Conservation (phyloP, 139 green algal genomes). For the Yamagishiella unicocca region DNA sequence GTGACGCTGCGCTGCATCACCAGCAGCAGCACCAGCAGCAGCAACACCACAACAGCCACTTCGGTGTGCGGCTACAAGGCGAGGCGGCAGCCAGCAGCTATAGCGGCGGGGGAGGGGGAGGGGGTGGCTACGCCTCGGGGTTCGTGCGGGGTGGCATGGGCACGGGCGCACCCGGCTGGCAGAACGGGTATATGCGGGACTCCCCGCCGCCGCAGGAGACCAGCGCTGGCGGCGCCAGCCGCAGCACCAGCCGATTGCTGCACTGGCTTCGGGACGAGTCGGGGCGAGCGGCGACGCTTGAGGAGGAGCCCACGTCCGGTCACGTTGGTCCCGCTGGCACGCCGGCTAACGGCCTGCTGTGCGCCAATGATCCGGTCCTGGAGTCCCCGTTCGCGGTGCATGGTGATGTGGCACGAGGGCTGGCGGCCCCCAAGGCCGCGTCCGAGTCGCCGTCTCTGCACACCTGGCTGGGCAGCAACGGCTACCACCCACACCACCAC, state of each 20-base stretch:
- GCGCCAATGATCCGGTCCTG: not conserved
- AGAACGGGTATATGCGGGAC: slow-evolving; percentile 18
- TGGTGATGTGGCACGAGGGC: not conserved
- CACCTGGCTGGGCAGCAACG: slow-evolving; percentile 26
- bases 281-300: slow-evolving; percentile 1
- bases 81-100: not conserved
- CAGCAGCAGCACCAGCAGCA: not conserved
- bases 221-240: not conserved
- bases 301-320: not conserved
- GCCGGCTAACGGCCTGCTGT: not conserved
- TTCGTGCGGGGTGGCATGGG: slow-evolving; percentile 20
- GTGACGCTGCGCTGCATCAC: not conserved
- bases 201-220: not conserved
- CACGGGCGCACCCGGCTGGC: slow-evolving; percentile 16
- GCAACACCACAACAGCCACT: slow-evolving; percentile 13
- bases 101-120: not conserved
- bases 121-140: not conserved
- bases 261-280: slow-evolving; percentile 29
- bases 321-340: not conserved
- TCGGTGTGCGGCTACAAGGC: slow-evolving; percentile 37
- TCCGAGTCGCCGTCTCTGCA: not conserved
- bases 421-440: not conserved
- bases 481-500: not conserved
- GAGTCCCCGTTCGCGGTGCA: slow-evolving; percentile 1
- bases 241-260: slow-evolving; percentile 24